Percentiles rank a stretch among this genome's conserved stretches.
These are phyloP conservation scores for Geotrichum siamense DNA, from an alignment of 1,139 yeast species.

Conservation along the genomic window DNA sequence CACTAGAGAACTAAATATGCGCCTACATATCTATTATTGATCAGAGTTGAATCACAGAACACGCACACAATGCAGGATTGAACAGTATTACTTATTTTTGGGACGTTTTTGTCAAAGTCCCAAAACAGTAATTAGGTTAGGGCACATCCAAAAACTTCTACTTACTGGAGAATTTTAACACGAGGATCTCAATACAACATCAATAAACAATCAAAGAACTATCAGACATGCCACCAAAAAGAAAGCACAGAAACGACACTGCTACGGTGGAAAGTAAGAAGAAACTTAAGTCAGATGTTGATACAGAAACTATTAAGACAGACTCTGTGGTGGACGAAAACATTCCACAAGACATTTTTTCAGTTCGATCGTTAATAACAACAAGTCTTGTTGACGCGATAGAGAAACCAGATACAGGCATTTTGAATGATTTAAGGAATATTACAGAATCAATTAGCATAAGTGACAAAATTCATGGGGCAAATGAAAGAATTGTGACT, in stretches of 20 bases:
- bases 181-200: too few species aligned
- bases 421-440: slow-evolving; percentile 1
- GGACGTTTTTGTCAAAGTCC: too few species aligned
- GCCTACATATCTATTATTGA: too few species aligned
- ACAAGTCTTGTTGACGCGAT: slow-evolving; percentile 14
- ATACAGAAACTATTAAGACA: background rate
- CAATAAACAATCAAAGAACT: too few species aligned
- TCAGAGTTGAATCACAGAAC: too few species aligned
- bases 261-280: background rate
- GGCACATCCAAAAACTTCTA: too few species aligned
- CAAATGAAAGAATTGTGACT: slow-evolving; percentile 16
- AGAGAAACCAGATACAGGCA: slow-evolving; percentile 10
- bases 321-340: background rate
- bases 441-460: slow-evolving; percentile 1
- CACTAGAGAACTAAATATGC: too few species aligned
- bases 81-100: too few species aligned
- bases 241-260: background rate
- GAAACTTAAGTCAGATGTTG: background rate
- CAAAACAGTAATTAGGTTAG: too few species aligned
- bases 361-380: slow-evolving; percentile 9
- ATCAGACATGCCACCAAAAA: background rate
- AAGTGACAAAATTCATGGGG: slow-evolving; percentile 14
- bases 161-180: too few species aligned
- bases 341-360: background rate
- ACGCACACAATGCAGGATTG: too few species aligned